Evolutionary conservation across 106 monocot species (phyloP).

Genomic region (Amphibolis antarctica): DNA sequence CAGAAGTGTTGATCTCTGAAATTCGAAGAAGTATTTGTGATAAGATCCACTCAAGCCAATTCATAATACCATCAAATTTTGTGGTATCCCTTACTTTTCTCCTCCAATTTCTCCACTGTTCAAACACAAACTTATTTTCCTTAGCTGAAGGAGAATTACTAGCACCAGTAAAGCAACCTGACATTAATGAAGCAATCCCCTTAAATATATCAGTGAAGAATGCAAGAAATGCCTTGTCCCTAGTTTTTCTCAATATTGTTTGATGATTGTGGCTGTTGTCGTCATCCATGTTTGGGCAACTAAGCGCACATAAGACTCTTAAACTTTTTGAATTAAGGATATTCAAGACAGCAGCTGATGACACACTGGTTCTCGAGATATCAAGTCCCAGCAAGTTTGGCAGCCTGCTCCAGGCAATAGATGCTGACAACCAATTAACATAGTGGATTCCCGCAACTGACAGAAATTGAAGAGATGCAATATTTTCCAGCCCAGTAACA

Average conservation of each 20-base stretch:
- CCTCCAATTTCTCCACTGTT: constrained; percentile 29
- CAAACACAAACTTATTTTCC: constrained; percentile 23
- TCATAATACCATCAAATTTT: constrained; percentile 42
- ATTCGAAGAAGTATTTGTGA: constrained; percentile 61
- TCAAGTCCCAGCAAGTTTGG: constrained; percentile 53
- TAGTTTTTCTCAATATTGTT: constrained; percentile 25
- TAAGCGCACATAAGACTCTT: constrained; percentile 56
- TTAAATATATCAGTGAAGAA: constrained; percentile 53
- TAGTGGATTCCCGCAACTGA: constrained; percentile 47
- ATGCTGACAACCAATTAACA: constrained; percentile 50
- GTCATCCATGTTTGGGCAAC: constrained; percentile 40
- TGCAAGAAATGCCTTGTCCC: constrained; percentile 48
- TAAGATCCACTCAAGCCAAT: constrained; percentile 82
- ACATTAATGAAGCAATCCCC: constrained; percentile 41
- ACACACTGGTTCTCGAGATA: constrained; percentile 72
- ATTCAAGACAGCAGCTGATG: constrained; percentile 30
- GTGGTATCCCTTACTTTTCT: constrained; percentile 25
- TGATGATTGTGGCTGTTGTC: constrained; percentile 30
- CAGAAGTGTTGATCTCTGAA: constrained; percentile 58
- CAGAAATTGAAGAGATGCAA: constrained; percentile 38
- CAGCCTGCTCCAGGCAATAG: constrained; percentile 41
- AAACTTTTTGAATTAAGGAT: constrained; percentile 55
- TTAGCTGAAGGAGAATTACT: background rate
- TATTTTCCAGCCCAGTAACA: constrained; percentile 21
- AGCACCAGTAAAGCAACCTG: background rate